Base-by-base conservation (phyloP, 2,329 filamentous ascomycete species). In the Penicillium sp. region DNA sequence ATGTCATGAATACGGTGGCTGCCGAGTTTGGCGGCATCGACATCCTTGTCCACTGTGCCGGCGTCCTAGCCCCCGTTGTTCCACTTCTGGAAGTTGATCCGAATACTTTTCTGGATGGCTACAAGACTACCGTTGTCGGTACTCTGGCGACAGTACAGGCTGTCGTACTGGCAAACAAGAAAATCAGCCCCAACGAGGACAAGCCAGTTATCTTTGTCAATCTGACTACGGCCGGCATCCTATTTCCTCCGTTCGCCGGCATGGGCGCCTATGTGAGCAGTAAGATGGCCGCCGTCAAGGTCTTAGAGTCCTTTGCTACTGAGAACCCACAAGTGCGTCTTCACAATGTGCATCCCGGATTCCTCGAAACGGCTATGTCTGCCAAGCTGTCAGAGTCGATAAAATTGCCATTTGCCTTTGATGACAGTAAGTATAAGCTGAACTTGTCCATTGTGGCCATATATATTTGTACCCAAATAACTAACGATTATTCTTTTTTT, bases 351-450 rank as follows among this genome's bases (percentile, higher is more conserved):
- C 56, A 57, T 45, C 62, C 62, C 7, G 62, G 62, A 16, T 39
- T 63, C n/a, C 43, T 65, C 4, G 9, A 57, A 10, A 65, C 61
- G 21, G 61, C 59, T 21, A 65, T 65, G 62, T 55, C 59, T 33
- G 61, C 54, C n/a, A 63, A 58, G 52, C 52, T 43, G 33, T 54
- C n/a, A 24, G 58, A 50, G 45, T 53, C 45, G 24, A 47, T 52
- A 21, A 55, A 48, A 54, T 49, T 53, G 56, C 56, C 58, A 46
- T 59, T 52, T 56, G 24, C 33, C 42, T 54, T 44, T 29, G 53
- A 59, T 22, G 56, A 59, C 13, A 53, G 58, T 61, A 19, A 54
- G 56, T 54, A 35, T 50, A 49, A 45, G 44, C 37, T 27, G 46
- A 44, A 11, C 39, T 44, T 39, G 29, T 19, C 37, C 39, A 16